Conservation (phyloP, 371 early-diverging fungal genomes). For the Cladochytrium tenue region DNA sequence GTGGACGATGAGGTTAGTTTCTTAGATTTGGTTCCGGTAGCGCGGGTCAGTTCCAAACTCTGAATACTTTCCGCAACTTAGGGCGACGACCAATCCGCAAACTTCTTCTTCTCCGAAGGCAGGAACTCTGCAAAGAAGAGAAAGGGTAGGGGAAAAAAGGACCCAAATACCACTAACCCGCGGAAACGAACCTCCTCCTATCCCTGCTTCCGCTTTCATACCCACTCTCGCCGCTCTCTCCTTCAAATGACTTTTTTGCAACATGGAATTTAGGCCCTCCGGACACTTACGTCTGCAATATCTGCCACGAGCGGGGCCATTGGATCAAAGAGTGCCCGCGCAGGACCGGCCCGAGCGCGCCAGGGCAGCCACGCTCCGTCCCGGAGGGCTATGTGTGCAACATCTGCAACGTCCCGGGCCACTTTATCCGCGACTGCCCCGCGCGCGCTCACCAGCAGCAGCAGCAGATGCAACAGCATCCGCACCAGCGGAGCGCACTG, state of each 20-base stretch:
- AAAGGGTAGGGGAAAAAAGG: background rate
- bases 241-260: background rate
- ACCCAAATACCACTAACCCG: background rate
- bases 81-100: background rate
- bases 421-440: slow-evolving; percentile 70
- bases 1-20: slow-evolving; percentile 10
- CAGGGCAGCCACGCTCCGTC: slow-evolving; percentile 8
- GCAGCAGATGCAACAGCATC: background rate
- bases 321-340: slow-evolving; percentile 66
- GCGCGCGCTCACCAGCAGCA: too few relatives aligned
- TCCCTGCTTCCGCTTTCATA: background rate
- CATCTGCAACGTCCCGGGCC: slow-evolving; percentile 61
- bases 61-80: background rate
- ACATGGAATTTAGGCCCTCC: slow-evolving; percentile 18
- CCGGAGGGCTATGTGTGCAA: slow-evolving; percentile 60
- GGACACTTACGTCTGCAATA: slow-evolving; percentile 58
- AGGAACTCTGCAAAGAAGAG: background rate
- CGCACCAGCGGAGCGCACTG: background rate
- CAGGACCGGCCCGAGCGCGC: background rate
- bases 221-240: background rate
- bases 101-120: slow-evolving; percentile 8
- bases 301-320: slow-evolving; percentile 65
- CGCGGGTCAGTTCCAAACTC: too few relatives aligned
- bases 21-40: background rate
- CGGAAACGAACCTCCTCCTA: background rate